Conservation (phyloP, 164 flowering plant genomes). For the Macadamia tetraphylla region DNA sequence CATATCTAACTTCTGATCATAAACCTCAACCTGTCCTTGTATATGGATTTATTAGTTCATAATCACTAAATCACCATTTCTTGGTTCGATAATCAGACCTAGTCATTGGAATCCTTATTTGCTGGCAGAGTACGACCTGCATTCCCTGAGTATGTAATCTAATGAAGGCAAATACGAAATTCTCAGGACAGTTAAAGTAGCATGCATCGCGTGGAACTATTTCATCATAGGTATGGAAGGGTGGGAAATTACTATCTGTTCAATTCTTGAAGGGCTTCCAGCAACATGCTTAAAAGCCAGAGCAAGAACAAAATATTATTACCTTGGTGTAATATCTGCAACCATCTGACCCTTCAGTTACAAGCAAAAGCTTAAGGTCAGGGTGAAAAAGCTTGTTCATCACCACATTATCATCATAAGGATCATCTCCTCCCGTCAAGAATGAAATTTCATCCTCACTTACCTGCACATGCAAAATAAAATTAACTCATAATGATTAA, state of each 20-base stretch:
- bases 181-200: background rate
- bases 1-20: too few species aligned
- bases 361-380: slow-evolving; percentile 60
- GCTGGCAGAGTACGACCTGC: background rate
- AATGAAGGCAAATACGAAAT: background rate
- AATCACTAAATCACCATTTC: too few species aligned
- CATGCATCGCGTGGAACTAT: background rate
- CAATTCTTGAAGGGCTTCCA: background rate
- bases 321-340: slow-evolving; percentile 82
- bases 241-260: background rate
- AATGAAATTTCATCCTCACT: slow-evolving; percentile 70
- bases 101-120: too few species aligned
- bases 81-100: too few species aligned
- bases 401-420: slow-evolving; percentile 66
- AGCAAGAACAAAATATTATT: slow-evolving; percentile 7
- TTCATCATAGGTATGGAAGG: background rate
- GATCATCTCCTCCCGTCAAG: slow-evolving; percentile 66
- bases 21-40: too few species aligned
- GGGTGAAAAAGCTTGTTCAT: slow-evolving; percentile 60
- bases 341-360: slow-evolving; percentile 63
- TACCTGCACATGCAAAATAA: slow-evolving; percentile 33
- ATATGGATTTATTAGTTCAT: too few species aligned
- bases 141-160: background rate
- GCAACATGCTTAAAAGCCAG: background rate
- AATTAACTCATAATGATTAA: background rate